Evolutionary conservation across 305 asterid genomes (phyloP).

Genomic region (Fraxinus angustifolia): DNA sequence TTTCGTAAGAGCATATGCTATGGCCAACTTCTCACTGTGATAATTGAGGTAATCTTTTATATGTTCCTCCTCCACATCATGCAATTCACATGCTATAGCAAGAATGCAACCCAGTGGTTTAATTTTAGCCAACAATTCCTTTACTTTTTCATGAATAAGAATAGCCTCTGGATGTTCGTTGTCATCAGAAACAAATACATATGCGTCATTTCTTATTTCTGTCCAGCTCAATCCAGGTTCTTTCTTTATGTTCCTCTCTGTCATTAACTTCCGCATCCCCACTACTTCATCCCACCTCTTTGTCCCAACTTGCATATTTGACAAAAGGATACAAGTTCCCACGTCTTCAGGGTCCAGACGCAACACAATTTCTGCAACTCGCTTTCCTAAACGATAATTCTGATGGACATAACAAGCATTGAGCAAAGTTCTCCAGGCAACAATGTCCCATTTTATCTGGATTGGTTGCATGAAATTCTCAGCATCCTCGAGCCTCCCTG

Average conservation of each 20-base stretch:
- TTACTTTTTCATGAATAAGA: constrained; percentile 51
- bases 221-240: constrained; percentile 94
- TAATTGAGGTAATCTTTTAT: constrained; percentile 56
- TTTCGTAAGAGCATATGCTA: constrained; percentile 72
- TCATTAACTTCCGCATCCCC: constrained; percentile 46
- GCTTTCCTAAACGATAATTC: constrained; percentile 55
- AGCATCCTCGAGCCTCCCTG: constrained; percentile 69
- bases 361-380: constrained; percentile 47
- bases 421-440: constrained; percentile 82
- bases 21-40: constrained; percentile 86
- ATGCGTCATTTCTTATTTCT: constrained; percentile 56
- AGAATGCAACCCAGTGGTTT: constrained; percentile 59
- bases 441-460: constrained; percentile 58
- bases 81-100: constrained; percentile 45
- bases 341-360: constrained; percentile 56
- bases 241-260: constrained; percentile 49
- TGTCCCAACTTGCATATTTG: constrained; percentile 72
- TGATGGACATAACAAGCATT: constrained; percentile 70
- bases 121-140: constrained; percentile 50
- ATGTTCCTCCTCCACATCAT: constrained; percentile 78
- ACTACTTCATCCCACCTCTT: constrained; percentile 71
- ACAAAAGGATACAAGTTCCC: constrained; percentile 61
- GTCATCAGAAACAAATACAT: constrained; percentile 65
- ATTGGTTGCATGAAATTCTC: constrained; percentile 51
- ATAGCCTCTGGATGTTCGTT: constrained; percentile 50